These are phyloP conservation scores for Carex parvula DNA, from an alignment of 176 grass and related monocot species.

Conservation along the genomic window DNA sequence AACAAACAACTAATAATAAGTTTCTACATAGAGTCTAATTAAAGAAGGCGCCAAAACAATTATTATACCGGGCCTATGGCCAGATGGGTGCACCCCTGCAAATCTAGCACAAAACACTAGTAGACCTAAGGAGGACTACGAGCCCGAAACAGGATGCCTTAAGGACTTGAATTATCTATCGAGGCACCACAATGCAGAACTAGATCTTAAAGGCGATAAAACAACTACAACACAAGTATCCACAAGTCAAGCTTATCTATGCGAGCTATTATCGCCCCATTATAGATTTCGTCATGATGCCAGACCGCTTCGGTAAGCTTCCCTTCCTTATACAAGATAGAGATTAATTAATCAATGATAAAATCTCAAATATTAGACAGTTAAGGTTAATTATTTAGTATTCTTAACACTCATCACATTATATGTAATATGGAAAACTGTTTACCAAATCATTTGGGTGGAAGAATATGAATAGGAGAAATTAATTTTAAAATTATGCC, in stretches of 20 bases:
- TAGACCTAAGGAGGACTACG: constrained; percentile 21
- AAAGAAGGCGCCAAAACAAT: constrained; percentile 22
- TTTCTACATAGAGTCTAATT: constrained; percentile 27
- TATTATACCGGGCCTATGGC: constrained; percentile 28
- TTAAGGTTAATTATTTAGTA: too few relatives aligned
- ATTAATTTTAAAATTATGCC: background rate
- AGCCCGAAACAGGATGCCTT: constrained; percentile 38
- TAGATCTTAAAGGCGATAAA: constrained; percentile 21
- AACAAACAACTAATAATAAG: background rate
- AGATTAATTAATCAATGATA: background rate
- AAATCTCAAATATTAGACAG: background rate
- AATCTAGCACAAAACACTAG: constrained; percentile 5
- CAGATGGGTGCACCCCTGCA: constrained; percentile 37
- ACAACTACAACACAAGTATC: constrained; percentile 29
- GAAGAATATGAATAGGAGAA: background rate
- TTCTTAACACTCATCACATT: too few relatives aligned
- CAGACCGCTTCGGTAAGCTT: constrained; percentile 37
- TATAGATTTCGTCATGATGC: constrained; percentile 36
- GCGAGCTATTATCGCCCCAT: constrained; percentile 36
- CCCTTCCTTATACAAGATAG: background rate
- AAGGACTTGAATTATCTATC: constrained; percentile 34
- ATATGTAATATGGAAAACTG: too few relatives aligned
- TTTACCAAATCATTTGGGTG: too few relatives aligned
- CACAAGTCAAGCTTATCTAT: constrained; percentile 26
- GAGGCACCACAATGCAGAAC: constrained; percentile 37